Base-by-base conservation (phyloP, 371 early-diverging fungal genomes). In the Zychaea mexicana region DNA sequence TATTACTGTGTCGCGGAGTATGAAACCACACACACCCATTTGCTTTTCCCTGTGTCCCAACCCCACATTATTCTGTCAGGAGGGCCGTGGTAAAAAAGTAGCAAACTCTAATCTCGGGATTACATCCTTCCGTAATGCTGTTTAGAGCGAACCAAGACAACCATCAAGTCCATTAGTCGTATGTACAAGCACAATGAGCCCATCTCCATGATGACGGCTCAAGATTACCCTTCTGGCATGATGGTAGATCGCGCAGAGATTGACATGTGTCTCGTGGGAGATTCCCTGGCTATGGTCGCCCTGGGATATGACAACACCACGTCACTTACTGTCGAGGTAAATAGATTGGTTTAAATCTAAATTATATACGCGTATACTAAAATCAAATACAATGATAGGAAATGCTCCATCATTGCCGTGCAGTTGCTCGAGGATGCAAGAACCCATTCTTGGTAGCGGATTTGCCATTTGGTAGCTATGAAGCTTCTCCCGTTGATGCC, bases 201-300 rank as follows among this genome's bases (percentile, higher is more conserved):
- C 15, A 93, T 96, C 56, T 85, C 92, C 0, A 83, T 93, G 84
- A 84, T 94, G 83, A 94, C 95, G 0, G 94, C 94, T 3, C 85
- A 90, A 73, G 94, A 97, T 73, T 98, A 96, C 65, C 96, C 97
- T 24, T 90, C 95, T 10, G 94, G 91, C 6, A 72, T 92, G 17
- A 86, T 94, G 26, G 89, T 86, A 52, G 96, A 97, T 60, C 85
- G 88, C 42, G 80, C 92, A 4, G 92, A 90, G 0, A 85, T 94
- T 62, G 99, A 98, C 69, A 81, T 92, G 69, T 84, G 86, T 54
- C 86, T 98, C 9, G 96, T 98, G 2, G 99, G 99, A 17, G 99
- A 97, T 75, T 94, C 95, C 1, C 76, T 97, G 58, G 98, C 95
- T 13, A 98, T 97, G 98, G 97, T 97, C 0, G 90, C 94, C 0